Percentiles rank a stretch among this genome's conserved stretches.
Conservation (phyloP, 2,329 filamentous ascomycete species). For the Seiridium cupressi region DNA sequence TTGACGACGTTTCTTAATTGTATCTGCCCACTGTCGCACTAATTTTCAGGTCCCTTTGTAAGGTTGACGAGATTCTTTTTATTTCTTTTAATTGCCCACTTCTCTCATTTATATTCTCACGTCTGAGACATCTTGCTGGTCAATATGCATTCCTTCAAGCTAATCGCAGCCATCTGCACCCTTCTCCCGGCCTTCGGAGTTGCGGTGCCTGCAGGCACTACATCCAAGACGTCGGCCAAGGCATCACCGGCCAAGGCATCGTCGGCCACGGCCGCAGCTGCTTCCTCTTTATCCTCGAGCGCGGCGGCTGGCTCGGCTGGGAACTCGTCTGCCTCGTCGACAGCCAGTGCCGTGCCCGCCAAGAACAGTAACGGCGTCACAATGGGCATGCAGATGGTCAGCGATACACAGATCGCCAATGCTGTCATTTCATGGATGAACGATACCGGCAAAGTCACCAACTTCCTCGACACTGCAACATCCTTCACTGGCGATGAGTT, state of each 20-base stretch:
- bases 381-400: conserved; percentile 4
- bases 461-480: conserved; percentile 17
- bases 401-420: conserved; percentile 15
- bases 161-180: neutral
- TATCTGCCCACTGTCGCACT: no score
- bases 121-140: neutral
- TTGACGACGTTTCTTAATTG: neutral
- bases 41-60: conserved; percentile 1
- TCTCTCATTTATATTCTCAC: neutral
- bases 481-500: conserved; percentile 16
- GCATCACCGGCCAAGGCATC: neutral
- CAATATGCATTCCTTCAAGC: conserved; percentile 1
- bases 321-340: neutral
- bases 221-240: neutral
- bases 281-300: neutral
- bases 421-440: conserved; percentile 17
- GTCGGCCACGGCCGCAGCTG: neutral
- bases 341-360: neutral
- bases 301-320: neutral
- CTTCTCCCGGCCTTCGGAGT: neutral
- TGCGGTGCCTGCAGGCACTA: neutral
- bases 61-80: neutral
- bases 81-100: neutral
- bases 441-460: conserved; percentile 18
- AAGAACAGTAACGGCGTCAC: conserved; percentile 3